Percentiles rank a stretch among this genome's conserved stretches.
Evolutionary conservation across 495 filamentous ascomycete genomes (phyloP).

Genomic region (Apiosordaria backusii): DNA sequence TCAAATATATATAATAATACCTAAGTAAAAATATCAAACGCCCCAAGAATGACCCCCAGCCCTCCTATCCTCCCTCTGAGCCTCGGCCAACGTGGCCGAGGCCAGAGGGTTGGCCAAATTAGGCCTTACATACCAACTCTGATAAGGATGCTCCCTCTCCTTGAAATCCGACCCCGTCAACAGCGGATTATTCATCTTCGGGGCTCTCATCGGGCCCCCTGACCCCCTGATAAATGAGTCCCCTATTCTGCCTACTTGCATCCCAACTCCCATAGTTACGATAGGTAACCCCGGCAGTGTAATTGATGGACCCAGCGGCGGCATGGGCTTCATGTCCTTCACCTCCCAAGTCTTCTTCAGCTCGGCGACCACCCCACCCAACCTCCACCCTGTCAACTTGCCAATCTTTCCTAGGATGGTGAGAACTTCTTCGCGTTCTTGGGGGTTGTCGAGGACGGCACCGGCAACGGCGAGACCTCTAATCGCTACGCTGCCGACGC

Average conservation of each 20-base stretch:
- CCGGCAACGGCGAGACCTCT: constrained; percentile 76
- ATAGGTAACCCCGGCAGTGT: not conserved
- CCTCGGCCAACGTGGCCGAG: not conserved
- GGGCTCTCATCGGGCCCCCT: not conserved
- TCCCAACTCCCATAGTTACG: not conserved
- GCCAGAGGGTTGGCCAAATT: no score
- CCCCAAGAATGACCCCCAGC: not conserved
- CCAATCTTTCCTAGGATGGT: constrained; percentile 68
- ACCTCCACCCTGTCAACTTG: constrained; percentile 74
- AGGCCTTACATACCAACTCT: constrained; percentile 3
- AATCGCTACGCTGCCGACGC: constrained; percentile 71
- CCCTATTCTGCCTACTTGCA: not conserved
- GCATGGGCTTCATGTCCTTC: not conserved
- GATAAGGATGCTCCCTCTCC: not conserved
- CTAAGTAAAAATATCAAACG: no score
- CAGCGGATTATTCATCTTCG: constrained; percentile 6
- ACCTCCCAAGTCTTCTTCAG: constrained; percentile 68
- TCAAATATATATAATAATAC: no score
- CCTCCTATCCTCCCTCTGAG: not conserved
- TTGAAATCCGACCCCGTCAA: not conserved
- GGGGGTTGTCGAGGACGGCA: constrained; percentile 62
- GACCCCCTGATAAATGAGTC: not conserved
- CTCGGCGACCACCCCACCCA: constrained; percentile 62
- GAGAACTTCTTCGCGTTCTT: constrained; percentile 82
- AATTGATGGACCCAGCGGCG: not conserved